Evolutionary conservation across 768 basidiomycete genomes (phyloP).

Genomic region (Naganishia kalamii): DNA sequence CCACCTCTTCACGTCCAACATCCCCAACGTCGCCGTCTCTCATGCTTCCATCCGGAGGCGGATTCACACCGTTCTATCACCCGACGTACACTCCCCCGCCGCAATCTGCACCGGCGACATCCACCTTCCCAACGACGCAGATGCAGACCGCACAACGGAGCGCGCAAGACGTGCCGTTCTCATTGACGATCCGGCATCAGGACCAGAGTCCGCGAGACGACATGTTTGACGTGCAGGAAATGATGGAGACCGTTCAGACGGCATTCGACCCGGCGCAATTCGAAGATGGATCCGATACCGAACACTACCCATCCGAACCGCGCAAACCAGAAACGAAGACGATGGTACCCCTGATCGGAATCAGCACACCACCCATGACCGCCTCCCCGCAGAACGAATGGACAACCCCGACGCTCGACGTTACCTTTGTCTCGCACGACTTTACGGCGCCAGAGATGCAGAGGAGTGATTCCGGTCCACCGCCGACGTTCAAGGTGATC

Average conservation of each 20-base stretch:
- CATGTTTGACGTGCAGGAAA: not conserved
- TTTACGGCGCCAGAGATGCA: slow-evolving; percentile 2
- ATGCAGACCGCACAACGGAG: not conserved
- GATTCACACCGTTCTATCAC: not conserved
- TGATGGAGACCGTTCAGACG: not conserved
- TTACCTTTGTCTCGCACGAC: not conserved
- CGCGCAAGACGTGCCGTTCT: not conserved
- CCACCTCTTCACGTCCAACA: not conserved
- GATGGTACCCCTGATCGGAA: not conserved
- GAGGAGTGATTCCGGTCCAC: not conserved
- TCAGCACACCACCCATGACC: not conserved
- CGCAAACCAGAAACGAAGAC: too few relatives aligned
- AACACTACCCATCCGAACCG: not conserved
- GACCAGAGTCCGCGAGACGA: not conserved
- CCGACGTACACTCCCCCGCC: not conserved
- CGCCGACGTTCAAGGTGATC: slow-evolving; percentile 13
- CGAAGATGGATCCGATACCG: slow-evolving; percentile 4
- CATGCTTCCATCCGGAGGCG: too few relatives aligned
- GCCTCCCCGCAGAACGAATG: not conserved
- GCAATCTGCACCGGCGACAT: not conserved
- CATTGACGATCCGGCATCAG: slow-evolving; percentile 14
- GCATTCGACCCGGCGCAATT: slow-evolving; percentile 4
- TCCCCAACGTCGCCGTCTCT: not conserved
- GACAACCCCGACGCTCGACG: not conserved
- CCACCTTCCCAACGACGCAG: not conserved